Evolutionary conservation across 345 rosid genomes (phyloP), one percentile per base, ranked within the genome.

Genomic region (Populus davidiana): DNA sequence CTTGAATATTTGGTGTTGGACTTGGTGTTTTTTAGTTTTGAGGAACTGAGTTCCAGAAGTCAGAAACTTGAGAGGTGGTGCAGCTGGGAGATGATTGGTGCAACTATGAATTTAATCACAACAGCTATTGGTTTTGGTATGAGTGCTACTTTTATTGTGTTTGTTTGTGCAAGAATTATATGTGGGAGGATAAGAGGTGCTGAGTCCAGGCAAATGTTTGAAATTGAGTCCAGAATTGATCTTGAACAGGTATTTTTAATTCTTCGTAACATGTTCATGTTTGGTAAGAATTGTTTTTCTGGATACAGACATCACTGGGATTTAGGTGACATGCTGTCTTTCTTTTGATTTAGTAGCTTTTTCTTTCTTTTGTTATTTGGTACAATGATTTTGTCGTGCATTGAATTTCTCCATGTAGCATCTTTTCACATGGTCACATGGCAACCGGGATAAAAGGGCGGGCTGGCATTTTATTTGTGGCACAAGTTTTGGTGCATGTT

Each of bases 131-230:
- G 90, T 61, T 91, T 91, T 80, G 92, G 83, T 52, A 85, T 86
- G 90, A 90, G 91, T 80, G 89, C 87, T 8, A 72, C 90, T 67
- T 90, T 91, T 78, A 88, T 90, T 9, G 84, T 88, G 79, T 91
- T 88, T 61, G 84, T 91, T 41, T 91, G 92, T 73, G 78, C 88
- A 25, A 86, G 92, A 77, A 83, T 91, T n/a, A 81, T 91, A 5
- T 91, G 96, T 67, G 81, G 90, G 70, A 86, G 91, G 81, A 29
- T 86, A 62, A 79, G 89, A 67, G 75, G 86, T 25, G 73, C 80
- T 2, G 85, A 76, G 27, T 77, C 90, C 5, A 80, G 88, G 67
- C 88, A 70, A 67, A 72, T 82, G 87, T 82, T 89, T 54, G 92
- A 84, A 81, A 73, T 81, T 54, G 87, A 89, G 27, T 81, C 91